Base-by-base conservation (phyloP, 2,329 filamentous ascomycete species). In the Colletotrichum incanum region DNA sequence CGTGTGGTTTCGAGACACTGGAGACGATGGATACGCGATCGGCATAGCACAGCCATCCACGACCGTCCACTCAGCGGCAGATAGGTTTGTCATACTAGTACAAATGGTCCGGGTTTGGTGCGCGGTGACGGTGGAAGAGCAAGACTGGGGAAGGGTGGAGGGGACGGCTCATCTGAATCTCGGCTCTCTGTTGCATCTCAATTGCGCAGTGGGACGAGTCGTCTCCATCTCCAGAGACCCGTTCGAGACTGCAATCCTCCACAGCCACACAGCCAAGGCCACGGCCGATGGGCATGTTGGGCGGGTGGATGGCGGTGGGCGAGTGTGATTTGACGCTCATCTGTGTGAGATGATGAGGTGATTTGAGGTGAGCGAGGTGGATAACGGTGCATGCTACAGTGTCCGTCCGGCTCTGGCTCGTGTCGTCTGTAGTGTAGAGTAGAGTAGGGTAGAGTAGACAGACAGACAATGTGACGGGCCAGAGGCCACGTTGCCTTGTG, bases 141-240 rank as follows among this genome's bases (percentile, higher is more conserved):
- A 26, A 3, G 45, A 39, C 31, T 20, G 59, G 34, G 5, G 45
- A n/a, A n/a, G 11, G 23, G 41, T 20, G 28, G 62, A 31, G 62
- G 50, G 62, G 50, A 8, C 39, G 16, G 23, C 26, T 12, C 56
- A 61, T 61, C 43, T 5, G 43, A 47, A 54, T 65, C 39, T 56
- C 62, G 62, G 50, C 62, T 55, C 20, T 23, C 23, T 31, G 45
- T 62, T 49, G 56, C 63, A 50, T 52, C 67, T 49, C 63, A 31
- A 47, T 71, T 61, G 67, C 12, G 54, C 43, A n/a, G 60, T 28
- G 60, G 66, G 43, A 69, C 59, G n/a, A 34, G 20, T 9, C 1
- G 18, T 41, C 37, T 28, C 39, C 39, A 12, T 28, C 23, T 6
- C 23, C 39, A 23, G 41, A 26, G 37, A 20, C 31, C 8, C 31